Percentiles rank a stretch among this genome's conserved stretches.
phyloP scores from a whole-genome alignment of 2,329 filamentous ascomycete species.

The Penicillium sp. region DNA sequence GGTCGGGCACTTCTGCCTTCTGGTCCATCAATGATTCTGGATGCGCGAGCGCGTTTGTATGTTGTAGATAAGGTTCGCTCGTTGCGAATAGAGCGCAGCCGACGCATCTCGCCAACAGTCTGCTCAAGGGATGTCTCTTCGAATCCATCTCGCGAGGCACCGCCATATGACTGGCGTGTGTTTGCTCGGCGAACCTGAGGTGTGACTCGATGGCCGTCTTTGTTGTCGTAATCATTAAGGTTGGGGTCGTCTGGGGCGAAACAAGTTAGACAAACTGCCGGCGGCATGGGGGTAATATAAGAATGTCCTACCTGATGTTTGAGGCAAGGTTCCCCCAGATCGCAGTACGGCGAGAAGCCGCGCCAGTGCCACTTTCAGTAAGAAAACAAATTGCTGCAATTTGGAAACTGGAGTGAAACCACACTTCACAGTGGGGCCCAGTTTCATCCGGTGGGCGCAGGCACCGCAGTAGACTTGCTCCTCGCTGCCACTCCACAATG shows the following conservation, averaged over 20 bases:
- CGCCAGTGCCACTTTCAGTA: constrained; percentile 86
- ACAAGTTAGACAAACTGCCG: constrained; percentile 15
- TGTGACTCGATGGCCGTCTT: constrained; percentile 59
- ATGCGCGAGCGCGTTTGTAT: constrained; percentile 83
- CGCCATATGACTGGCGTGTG: constrained; percentile 68
- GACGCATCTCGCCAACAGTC: constrained; percentile 90
- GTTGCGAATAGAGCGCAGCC: constrained; percentile 85
- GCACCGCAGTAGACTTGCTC: constrained; percentile 67
- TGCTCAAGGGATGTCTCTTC: constrained; percentile 80
- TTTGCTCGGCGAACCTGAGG: constrained; percentile 58
- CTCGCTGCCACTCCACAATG: constrained; percentile 66
- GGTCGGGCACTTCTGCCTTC: constrained; percentile 66
- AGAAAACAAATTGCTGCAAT: constrained; percentile 89
- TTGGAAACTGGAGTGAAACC: constrained; percentile 76
- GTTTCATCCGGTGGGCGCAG: constrained; percentile 55
- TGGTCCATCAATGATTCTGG: constrained; percentile 86
- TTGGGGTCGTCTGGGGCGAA: constrained; percentile 62
- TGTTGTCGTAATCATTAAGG: constrained; percentile 63
- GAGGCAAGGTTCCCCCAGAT: constrained; percentile 75
- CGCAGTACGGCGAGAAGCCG: constrained; percentile 83
- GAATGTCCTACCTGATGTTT: constrained; percentile 56
- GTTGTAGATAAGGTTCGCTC: constrained; percentile 93
- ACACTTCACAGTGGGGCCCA: constrained; percentile 55
- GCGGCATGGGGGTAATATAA: constrained; percentile 9
- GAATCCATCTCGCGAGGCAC: constrained; percentile 57